Evolutionary conservation across 139 green algal species (phyloP), one percentile per base, ranked within the genome.

Genomic region (Dunaliella sp.): DNA sequence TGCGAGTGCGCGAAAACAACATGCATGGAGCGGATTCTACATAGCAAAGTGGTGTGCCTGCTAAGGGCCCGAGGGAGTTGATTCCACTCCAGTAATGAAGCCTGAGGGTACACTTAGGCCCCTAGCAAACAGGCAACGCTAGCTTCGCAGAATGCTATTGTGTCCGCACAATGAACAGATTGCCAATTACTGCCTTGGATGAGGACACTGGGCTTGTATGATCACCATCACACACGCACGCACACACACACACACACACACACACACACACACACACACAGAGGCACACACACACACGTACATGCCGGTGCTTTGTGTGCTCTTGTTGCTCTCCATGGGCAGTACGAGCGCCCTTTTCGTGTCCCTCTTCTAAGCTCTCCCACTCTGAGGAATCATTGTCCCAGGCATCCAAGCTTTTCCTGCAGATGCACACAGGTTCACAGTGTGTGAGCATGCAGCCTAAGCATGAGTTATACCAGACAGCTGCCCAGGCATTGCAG

Each of bases 251-350:
- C 77, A 22, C 77, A 82, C 77, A 31, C 77, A 82, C 35, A 31
- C 80, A 84, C 80, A 34, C 80, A 84, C 80, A 28, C 80, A 84
- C 80, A 36, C 80, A 84, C 84, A 2, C 76, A 87, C 84, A 28
- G 36, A 84, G 36, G 80, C 80, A 84, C 36, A 16, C 37, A 74
- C 80, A 28, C 80, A 84, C 80, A 26, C 80, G 34, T 35, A 31
- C 80, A 84, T 16, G 38, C 80, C 48, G 48, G 7, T 7, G 7
- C 48, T 65, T 65, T 65, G 48, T 65, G 48, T 7, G 48, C 48
- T 65, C 48, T 65, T 7, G 48, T 7, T 65, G 48, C 16, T 7
- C 7, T 7, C 48, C 48, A 26, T 7, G 7, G 7, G 48, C 7
- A 7, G 7, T 65, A 16, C 16, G 48, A 16, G 48, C 7, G 16